Conservation (phyloP, 305 asterid species). For the Ilex paraguariensis region DNA sequence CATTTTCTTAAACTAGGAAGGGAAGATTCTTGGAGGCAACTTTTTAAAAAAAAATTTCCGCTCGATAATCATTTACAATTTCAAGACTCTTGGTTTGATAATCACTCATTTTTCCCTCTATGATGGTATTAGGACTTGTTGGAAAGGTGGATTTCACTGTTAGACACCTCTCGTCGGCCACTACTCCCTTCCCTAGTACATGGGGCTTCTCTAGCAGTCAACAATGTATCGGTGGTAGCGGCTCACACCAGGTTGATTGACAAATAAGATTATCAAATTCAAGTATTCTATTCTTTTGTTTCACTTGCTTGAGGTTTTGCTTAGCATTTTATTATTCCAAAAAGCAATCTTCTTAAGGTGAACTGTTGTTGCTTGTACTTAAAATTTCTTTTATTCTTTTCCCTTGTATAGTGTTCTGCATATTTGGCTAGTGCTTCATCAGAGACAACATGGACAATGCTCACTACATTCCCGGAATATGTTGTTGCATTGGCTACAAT, state of each 20-base stretch:
- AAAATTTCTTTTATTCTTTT: slow-evolving; percentile 4
- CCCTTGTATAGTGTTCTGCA: slow-evolving; percentile 70
- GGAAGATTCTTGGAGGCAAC: too few species aligned
- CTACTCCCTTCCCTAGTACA: slow-evolving; percentile 59
- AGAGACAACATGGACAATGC: slow-evolving; percentile 97
- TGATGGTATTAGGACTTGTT: slow-evolving; percentile 53
- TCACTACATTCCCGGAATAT: slow-evolving; percentile 89
- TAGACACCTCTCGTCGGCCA: slow-evolving; percentile 81
- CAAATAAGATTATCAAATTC: background rate
- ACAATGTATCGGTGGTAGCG: slow-evolving; percentile 75
- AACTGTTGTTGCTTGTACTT: slow-evolving; percentile 13
- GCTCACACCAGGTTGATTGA: slow-evolving; percentile 57
- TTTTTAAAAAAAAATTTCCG: too few species aligned
- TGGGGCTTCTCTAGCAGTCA: slow-evolving; percentile 51
- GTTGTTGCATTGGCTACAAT: slow-evolving; percentile 94
- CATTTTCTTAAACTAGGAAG: too few species aligned
- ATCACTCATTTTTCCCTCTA: slow-evolving; percentile 4
- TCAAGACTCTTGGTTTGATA: background rate
- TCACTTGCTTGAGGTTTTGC: background rate
- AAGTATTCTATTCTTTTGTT: background rate
- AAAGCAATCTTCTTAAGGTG: background rate
- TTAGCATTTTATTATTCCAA: background rate
- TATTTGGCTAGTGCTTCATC: slow-evolving; percentile 73
- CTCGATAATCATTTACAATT: too few species aligned
- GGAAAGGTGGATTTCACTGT: slow-evolving; percentile 98